Conservation (phyloP, 257 asterid species). For the Penstemon barbatus region DNA sequence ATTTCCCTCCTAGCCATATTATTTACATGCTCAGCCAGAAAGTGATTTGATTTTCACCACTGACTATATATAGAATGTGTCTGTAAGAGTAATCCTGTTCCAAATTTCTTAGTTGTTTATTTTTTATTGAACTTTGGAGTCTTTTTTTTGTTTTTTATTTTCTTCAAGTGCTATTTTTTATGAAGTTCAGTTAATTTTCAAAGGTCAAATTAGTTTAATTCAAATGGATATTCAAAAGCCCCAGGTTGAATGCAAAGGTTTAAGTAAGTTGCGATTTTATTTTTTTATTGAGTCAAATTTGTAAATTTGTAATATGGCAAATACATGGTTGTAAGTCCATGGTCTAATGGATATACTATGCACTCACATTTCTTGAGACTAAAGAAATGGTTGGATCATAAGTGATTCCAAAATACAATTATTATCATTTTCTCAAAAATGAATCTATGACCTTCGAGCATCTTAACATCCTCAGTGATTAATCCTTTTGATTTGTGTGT, state of each 20-base stretch:
- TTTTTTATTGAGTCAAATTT: background rate
- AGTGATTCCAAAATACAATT: background rate
- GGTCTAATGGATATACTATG: background rate
- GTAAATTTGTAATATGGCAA: background rate
- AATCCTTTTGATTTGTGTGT: slow-evolving; percentile 9
- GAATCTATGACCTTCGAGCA: background rate
- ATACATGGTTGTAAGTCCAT: background rate
- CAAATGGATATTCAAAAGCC: background rate
- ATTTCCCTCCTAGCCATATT: no score
- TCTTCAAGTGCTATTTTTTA: background rate
- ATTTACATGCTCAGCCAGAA: no score
- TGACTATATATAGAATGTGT: no score
- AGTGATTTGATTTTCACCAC: no score
- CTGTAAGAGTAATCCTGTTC: no score
- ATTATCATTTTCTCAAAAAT: background rate
- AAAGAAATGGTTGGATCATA: background rate
- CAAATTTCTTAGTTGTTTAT: no score
- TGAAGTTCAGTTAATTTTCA: background rate
- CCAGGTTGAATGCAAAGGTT: background rate
- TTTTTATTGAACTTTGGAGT: background rate
- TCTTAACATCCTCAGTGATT: background rate
- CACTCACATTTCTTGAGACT: background rate
- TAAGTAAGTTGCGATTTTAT: background rate
- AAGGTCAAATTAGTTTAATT: background rate
- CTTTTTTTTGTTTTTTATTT: background rate